A percentile compares a stretch with the other conserved stretches of the same genome.
These are phyloP conservation scores for Ammopiptanthus mongolicus DNA, from an alignment of 306 rosid genomes.

Conservation along the genomic window DNA sequence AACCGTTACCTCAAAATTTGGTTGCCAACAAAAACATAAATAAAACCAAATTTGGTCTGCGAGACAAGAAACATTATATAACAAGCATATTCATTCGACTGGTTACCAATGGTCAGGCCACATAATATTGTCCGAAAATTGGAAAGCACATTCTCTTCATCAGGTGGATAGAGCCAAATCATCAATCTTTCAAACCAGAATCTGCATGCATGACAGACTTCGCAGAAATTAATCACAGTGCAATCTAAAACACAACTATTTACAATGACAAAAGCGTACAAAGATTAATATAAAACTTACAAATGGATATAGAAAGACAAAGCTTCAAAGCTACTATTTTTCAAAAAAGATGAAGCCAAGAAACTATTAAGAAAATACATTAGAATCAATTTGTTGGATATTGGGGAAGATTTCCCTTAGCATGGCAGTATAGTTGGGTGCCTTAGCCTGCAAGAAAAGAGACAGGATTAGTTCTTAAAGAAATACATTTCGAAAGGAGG, in stretches of 20 bases:
- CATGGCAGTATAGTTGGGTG: constrained; percentile 44
- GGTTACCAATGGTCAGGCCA: constrained; percentile 5
- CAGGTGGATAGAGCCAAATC: not conserved
- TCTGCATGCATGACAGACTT: constrained; percentile 22
- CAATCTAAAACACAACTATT: not conserved
- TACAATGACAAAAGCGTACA: not conserved
- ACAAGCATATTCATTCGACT: constrained; percentile 11
- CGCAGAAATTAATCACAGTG: not conserved
- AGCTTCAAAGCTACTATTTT: constrained; percentile 6
- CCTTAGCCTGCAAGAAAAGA: constrained; percentile 63
- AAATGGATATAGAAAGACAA: not conserved
- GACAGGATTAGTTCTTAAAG: constrained; percentile 14
- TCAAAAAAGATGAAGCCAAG: constrained; percentile 7
- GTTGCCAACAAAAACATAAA: not conserved
- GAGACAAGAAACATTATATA: constrained; percentile 2
- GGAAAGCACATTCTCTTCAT: constrained; percentile 11
- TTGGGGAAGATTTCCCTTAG: constrained; percentile 60
- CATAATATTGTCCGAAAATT: constrained; percentile 3
- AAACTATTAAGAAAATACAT: constrained; percentile 46
- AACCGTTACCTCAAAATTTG: constrained; percentile 12
- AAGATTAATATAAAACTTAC: constrained; percentile 24
- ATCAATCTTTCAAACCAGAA: constrained; percentile 12
- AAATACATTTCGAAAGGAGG: constrained; percentile 9
- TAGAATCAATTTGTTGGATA: constrained; percentile 72
- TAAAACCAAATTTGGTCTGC: not conserved